Base-by-base conservation (phyloP, 257 asterid genomes). In the Prunella vulgaris region DNA sequence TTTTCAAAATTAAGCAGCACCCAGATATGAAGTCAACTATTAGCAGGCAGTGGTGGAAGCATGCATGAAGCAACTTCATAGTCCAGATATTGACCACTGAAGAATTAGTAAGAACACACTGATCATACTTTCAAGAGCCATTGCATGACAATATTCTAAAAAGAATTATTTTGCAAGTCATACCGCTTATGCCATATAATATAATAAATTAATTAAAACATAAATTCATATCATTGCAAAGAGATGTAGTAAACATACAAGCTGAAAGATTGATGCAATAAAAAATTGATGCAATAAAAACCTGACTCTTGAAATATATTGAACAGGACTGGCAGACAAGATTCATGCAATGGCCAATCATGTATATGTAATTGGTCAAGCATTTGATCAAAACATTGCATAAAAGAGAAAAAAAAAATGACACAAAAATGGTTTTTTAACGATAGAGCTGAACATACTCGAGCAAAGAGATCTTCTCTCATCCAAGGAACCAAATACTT, bases 401-500 rank as follows among this genome's bases (percentile, higher is more conserved):
- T 42, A 38, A 21, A 51, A 44, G 4, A 38, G 51, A 44, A 71
- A 54, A 37, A 21, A 66, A 66, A 57, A 40, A 6, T 24, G 51
- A 46, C 7, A 14, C 37, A 59, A 68, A 57, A 57, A 68, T 69
- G n/a, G 27, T 28, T 42, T 28, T 42, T 59, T 10, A 52, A 72
- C 3, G 57, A 46, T 9, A 73, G 76, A 71, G 60, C 18, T 20
- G 65, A 76, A 70, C 93, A 60, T 91, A 94, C 99, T 76, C 97
- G 90, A 76, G 93, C 89, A 84, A 91, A 94, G 64, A 94, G 80
- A 79, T 94, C 99, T 84, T 91, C 95, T 77, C 96, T 89, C 96
- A 94, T 94, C 97, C 97, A 91, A 58, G 99, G 99, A 81, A 94
- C 97, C 85, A 94, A 80, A 80, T 87, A 89, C 77, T 87, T 94